A percentile compares a stretch with the other conserved stretches of the same genome.
Conservation (phyloP, 164 flowering plant species). For the Liquidambar formosana region DNA sequence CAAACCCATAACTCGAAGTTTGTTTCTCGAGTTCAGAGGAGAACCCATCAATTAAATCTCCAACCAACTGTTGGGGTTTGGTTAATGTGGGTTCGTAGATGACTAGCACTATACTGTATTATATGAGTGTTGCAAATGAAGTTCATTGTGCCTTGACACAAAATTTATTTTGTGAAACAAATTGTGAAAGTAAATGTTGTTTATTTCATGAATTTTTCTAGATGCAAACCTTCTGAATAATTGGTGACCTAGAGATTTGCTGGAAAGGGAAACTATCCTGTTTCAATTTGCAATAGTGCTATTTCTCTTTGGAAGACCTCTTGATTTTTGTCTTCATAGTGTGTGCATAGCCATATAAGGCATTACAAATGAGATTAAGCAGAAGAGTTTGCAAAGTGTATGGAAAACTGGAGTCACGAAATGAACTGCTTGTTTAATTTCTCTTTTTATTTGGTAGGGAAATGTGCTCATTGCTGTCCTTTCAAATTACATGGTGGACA, state of each 20-base stretch:
- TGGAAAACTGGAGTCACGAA: background rate
- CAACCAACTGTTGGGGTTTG: background rate
- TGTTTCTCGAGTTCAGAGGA: background rate
- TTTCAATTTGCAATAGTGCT: no score
- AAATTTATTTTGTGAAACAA: no score
- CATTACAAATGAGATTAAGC: background rate
- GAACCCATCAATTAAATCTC: background rate
- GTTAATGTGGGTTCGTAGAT: background rate
- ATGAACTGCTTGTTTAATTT: constrained; percentile 1
- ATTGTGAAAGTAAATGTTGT: no score
- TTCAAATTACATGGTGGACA: constrained; percentile 97
- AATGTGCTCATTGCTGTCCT: constrained; percentile 75
- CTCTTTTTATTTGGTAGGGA: constrained; percentile 56
- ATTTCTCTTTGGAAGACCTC: no score
- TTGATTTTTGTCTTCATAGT: background rate
- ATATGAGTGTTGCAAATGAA: no score
- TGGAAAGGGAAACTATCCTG: no score
- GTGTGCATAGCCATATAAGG: background rate
- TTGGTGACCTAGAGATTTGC: background rate
- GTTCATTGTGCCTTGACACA: no score
- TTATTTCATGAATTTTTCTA: background rate
- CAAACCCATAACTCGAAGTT: background rate
- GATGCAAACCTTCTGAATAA: background rate
- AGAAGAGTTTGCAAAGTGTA: background rate
- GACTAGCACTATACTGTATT: background rate